Evolutionary conservation across 345 rosid genomes (phyloP).

Genomic region (Brassica juncea): DNA sequence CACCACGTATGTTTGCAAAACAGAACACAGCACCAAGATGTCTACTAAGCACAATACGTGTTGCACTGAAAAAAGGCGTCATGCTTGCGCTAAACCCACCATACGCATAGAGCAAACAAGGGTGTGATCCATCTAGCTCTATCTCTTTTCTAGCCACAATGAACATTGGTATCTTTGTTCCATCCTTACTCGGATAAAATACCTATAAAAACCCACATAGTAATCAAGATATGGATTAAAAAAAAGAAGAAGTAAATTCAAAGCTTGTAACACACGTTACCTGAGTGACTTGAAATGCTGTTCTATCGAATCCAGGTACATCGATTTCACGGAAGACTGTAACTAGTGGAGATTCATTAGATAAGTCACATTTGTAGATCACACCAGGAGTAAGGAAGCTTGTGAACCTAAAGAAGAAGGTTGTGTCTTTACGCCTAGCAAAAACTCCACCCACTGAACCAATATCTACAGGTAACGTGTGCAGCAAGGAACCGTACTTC

Average conservation of each 20-base stretch:
- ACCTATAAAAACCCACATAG: conserved; percentile 47
- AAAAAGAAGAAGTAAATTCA: neutral
- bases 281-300: conserved; percentile 75
- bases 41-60: conserved; percentile 65
- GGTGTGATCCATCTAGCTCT: conserved; percentile 77
- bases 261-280: conserved; percentile 43
- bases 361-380: conserved; percentile 73
- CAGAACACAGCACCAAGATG: conserved; percentile 81
- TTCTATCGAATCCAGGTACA: conserved; percentile 77
- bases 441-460: conserved; percentile 68
- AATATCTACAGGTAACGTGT: conserved; percentile 74
- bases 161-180: conserved; percentile 77
- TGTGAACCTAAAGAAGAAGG: conserved; percentile 65
- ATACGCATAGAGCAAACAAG: conserved; percentile 85
- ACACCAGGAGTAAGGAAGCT: conserved; percentile 90
- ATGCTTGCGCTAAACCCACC: conserved; percentile 82
- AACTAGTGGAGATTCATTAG: conserved; percentile 54
- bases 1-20: conserved; percentile 90
- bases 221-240: neutral
- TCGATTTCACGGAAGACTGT: conserved; percentile 71
- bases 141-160: conserved; percentile 65
- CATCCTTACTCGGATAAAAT: conserved; percentile 80
- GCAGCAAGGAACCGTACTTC: conserved; percentile 69
- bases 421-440: conserved; percentile 63
- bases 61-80: conserved; percentile 74